These are phyloP conservation scores for Cystoderma amianthinum DNA, from an alignment of 768 basidiomycete species.

Conservation along the genomic window DNA sequence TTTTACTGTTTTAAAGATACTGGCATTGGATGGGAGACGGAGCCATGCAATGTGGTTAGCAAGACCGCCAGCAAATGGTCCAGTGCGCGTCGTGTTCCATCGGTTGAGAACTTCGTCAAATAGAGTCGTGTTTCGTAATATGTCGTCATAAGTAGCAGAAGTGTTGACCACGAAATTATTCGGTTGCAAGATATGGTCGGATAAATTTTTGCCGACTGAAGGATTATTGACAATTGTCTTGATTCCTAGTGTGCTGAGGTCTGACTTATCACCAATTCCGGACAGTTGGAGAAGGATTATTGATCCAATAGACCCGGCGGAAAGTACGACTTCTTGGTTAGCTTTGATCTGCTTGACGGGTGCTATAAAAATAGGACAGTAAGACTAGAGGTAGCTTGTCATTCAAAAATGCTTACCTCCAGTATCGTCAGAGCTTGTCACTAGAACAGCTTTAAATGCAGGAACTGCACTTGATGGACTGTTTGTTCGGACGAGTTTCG, in stretches of 20 bases:
- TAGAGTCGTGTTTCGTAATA: background rate
- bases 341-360: background rate
- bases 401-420: background rate
- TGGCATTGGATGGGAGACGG: background rate
- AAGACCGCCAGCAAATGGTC: constrained; percentile 3
- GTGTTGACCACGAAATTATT: constrained; percentile 12
- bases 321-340: background rate
- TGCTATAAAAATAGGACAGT: background rate
- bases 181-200: constrained; percentile 11
- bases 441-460: background rate
- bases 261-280: constrained; percentile 15
- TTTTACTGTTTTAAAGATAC: background rate
- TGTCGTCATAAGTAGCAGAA: constrained; percentile 5
- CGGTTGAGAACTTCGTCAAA: background rate
- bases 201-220: constrained; percentile 14
- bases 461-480: background rate
- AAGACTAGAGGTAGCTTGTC: too few relatives aligned
- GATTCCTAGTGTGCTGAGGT: constrained; percentile 10
- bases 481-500: constrained; percentile 8
- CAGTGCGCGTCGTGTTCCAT: background rate
- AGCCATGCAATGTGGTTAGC: background rate
- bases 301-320: constrained; percentile 6
- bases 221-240: constrained; percentile 11
- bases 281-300: constrained; percentile 15
- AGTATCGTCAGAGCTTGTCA: background rate